Percentiles rank a stretch among this genome's conserved stretches.
Evolutionary conservation across 225 moss, liverwort and hornwort species (phyloP).

Genomic region (Bryoerythrophyllum caledonicum): DNA sequence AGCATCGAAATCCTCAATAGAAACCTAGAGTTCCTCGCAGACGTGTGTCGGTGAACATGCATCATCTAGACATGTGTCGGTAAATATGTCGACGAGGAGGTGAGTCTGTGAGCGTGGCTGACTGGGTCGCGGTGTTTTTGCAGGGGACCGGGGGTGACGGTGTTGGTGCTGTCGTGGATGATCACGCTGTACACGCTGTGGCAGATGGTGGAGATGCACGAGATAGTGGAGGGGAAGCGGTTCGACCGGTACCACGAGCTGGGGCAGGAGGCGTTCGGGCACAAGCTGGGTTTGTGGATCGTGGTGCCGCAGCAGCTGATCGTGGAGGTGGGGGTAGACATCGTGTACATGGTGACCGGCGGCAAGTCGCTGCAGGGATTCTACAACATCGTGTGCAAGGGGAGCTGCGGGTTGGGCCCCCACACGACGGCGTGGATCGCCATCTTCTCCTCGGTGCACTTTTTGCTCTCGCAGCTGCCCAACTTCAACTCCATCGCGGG

Average conservation of each 20-base stretch:
- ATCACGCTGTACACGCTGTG: conserved; percentile 84
- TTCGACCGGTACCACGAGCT: conserved; percentile 71
- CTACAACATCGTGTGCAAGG: conserved; percentile 18
- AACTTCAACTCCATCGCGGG: conserved; percentile 59
- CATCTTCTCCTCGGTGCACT: conserved; percentile 52
- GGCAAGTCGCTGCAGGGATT: conserved; percentile 30
- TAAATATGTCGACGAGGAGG: too few relatives aligned
- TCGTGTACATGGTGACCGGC: conserved; percentile 69
- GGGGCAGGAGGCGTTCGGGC: conserved; percentile 57
- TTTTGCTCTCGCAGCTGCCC: conserved; percentile 46
- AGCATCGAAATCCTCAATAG: too few relatives aligned
- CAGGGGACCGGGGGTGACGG: conserved; percentile 57
- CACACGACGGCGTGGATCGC: conserved; percentile 34
- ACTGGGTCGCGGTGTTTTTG: neutral
- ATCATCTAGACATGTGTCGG: too few relatives aligned
- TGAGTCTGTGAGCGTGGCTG: too few relatives aligned
- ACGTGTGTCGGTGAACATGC: too few relatives aligned
- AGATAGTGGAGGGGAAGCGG: conserved; percentile 58
- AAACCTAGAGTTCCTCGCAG: too few relatives aligned
- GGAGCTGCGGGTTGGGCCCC: accelerated
- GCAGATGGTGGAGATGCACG: conserved; percentile 96
- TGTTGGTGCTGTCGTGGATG: conserved; percentile 62
- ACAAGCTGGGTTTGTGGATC: conserved; percentile 51
- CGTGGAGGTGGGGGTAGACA: conserved; percentile 54
- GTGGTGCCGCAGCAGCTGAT: conserved; percentile 60